Conservation (phyloP, 208 protist genomes). For the Trypanosoma melophagium region DNA sequence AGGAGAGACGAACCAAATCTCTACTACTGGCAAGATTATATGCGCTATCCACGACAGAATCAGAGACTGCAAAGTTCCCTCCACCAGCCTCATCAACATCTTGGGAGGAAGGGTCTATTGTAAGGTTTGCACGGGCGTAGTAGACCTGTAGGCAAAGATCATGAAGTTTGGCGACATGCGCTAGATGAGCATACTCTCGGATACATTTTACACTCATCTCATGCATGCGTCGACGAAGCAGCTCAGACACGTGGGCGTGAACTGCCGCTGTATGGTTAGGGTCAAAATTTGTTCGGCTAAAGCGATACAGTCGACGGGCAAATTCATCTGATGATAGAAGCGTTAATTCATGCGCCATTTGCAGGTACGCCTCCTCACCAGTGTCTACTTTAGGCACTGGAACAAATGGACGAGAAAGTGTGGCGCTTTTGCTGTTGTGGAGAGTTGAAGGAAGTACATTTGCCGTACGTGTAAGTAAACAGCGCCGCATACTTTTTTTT, state of each 20-base stretch:
- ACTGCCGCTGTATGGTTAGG: conserved; percentile 33
- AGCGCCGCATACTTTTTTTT: conserved; percentile 4
- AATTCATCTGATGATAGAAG: conserved; percentile 51
- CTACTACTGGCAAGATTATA: conserved; percentile 40
- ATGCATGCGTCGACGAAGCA: conserved; percentile 39
- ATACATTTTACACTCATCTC: conserved; percentile 37
- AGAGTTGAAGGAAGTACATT: conserved; percentile 1
- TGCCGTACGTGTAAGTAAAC: not conserved
- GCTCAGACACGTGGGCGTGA: conserved; percentile 52
- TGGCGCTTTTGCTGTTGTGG: not conserved
- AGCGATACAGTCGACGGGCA: conserved; percentile 52
- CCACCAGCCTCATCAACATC: not conserved
- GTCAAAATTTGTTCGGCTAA: conserved; percentile 68
- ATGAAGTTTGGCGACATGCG: conserved; percentile 56
- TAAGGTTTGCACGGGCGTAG: conserved; percentile 37
- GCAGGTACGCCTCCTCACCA: conserved; percentile 12
- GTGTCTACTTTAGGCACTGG: conserved; percentile 16
- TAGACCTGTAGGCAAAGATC: conserved; percentile 48
- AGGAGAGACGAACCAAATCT: conserved; percentile 53
- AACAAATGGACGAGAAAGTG: not conserved
- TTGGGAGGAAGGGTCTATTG: conserved; percentile 13
- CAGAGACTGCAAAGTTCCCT: conserved; percentile 37
- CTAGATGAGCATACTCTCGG: conserved; percentile 57
- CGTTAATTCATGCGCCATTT: conserved; percentile 35
- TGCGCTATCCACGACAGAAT: conserved; percentile 70